These are phyloP conservation scores for Solanum stenotomum DNA, from an alignment of 257 asterid genomes.

Conservation along the genomic window DNA sequence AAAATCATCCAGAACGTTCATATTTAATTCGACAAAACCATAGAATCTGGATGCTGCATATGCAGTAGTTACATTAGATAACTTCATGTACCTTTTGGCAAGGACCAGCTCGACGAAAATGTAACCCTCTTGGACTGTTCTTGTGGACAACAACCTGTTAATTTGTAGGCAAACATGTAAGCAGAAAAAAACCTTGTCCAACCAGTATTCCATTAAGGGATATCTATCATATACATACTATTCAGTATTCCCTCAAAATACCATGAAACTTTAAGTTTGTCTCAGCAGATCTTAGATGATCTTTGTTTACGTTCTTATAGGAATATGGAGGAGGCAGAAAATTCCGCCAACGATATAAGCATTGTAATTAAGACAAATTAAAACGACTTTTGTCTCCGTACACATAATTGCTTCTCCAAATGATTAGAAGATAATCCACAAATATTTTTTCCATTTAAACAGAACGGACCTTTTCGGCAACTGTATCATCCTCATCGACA, in stretches of 20 bases:
- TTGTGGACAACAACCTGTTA: constrained; percentile 69
- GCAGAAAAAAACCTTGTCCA: background rate
- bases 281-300: background rate
- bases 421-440: background rate
- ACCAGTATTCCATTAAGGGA: background rate
- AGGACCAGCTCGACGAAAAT: constrained; percentile 97
- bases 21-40: background rate
- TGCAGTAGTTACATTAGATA: background rate
- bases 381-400: background rate
- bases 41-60: background rate
- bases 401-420: background rate
- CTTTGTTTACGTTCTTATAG: background rate
- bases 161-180: background rate
- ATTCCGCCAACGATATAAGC: background rate
- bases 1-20: background rate
- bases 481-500: constrained; percentile 74
- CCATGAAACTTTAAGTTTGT: background rate
- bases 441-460: background rate
- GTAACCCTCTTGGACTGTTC: constrained; percentile 66
- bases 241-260: background rate
- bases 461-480: constrained; percentile 58
- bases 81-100: constrained; percentile 52
- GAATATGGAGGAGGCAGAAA: background rate
- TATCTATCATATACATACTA: background rate
- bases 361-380: background rate